Percentiles rank a stretch among this genome's conserved stretches.
Evolutionary conservation across 768 basidiomycete genomes (phyloP).

Genomic region (Cystobasidium ongulense): DNA sequence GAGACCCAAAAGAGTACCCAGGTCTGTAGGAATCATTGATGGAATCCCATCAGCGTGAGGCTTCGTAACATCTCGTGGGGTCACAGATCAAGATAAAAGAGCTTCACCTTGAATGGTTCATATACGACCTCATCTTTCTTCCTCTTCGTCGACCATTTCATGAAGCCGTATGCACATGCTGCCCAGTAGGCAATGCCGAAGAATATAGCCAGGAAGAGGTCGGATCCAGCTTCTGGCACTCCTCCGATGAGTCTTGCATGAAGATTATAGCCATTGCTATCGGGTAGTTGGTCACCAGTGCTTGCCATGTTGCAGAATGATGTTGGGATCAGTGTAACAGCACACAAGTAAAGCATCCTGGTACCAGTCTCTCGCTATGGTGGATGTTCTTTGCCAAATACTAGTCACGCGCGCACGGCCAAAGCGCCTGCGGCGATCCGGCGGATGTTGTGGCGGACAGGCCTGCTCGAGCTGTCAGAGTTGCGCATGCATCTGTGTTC

Average conservation of each 20-base stretch:
- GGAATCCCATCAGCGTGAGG: no score
- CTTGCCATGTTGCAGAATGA: neutral
- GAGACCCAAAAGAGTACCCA: constrained; percentile 2
- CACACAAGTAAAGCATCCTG: neutral
- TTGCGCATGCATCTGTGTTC: no score
- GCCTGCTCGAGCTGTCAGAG: neutral
- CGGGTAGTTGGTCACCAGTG: neutral
- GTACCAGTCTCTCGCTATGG: neutral
- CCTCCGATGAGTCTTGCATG: constrained; percentile 26
- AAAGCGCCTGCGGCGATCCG: neutral
- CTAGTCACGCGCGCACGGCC: neutral
- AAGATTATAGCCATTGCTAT: constrained; percentile 14
- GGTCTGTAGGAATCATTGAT: constrained; percentile 1
- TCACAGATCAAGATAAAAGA: no score
- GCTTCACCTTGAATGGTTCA: neutral
- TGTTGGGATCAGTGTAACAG: neutral
- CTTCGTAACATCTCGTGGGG: no score
- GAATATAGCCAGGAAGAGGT: constrained; percentile 16
- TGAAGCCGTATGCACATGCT: neutral
- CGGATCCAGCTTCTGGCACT: constrained; percentile 5
- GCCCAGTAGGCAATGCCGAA: constrained; percentile 5
- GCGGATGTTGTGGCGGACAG: neutral
- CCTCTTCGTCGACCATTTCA: neutral
- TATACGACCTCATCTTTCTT: neutral
- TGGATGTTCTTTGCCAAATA: constrained; percentile 25